These are phyloP conservation scores for Podaxis rugospora DNA, from an alignment of 768 basidiomycete species.

Conservation along the genomic window DNA sequence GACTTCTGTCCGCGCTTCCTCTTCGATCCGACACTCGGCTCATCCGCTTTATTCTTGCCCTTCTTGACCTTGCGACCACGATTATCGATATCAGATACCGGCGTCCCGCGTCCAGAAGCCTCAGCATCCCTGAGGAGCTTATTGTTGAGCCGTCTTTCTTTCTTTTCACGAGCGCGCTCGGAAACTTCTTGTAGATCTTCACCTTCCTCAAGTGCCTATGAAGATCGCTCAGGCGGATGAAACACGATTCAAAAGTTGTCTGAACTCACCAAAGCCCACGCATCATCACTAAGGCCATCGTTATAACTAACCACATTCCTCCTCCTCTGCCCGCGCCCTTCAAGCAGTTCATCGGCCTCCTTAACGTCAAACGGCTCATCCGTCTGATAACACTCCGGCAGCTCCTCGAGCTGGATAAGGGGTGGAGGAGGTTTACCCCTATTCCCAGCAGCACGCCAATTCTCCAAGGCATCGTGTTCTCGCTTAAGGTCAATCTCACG, in stretches of 20 bases:
- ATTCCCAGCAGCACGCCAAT: constrained; percentile 71
- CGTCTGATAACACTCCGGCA: constrained; percentile 87
- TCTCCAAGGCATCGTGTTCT: constrained; percentile 56
- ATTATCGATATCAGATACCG: constrained; percentile 55
- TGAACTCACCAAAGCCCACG: constrained; percentile 75
- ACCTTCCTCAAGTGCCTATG: constrained; percentile 72
- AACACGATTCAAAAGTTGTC: neutral
- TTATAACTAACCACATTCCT: constrained; percentile 87
- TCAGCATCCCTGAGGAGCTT: constrained; percentile 58
- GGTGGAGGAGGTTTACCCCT: constrained; percentile 72
- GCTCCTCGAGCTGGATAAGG: constrained; percentile 83
- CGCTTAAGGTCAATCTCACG: constrained; percentile 79
- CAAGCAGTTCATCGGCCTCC: constrained; percentile 57
- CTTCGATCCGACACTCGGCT: constrained; percentile 52
- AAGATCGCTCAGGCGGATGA: neutral
- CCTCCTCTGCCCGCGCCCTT: constrained; percentile 83
- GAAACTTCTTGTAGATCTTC: constrained; percentile 74
- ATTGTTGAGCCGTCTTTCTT: constrained; percentile 56
- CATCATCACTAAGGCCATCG: constrained; percentile 91
- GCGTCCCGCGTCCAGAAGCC: constrained; percentile 59
- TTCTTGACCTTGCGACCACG: constrained; percentile 64
- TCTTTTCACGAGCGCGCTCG: constrained; percentile 61
- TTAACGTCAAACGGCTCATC: constrained; percentile 72
- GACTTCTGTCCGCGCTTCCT: constrained; percentile 75
- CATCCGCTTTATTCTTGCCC: constrained; percentile 57